Conservation (phyloP, 495 filamentous ascomycete species). For the Echria macrotheca region DNA sequence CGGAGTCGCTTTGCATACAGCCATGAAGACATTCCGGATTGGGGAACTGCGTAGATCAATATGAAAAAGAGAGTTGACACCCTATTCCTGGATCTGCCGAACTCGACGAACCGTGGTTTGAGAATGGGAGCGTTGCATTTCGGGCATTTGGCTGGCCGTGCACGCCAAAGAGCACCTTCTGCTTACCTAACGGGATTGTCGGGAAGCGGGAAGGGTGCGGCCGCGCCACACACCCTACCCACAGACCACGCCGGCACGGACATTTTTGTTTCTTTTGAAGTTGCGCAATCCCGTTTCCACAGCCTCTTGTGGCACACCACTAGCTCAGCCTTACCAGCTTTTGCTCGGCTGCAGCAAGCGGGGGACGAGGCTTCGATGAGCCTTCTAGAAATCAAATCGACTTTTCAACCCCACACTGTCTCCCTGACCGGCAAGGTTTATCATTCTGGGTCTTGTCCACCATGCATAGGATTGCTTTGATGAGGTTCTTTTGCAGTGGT, state of each 20-base stretch:
- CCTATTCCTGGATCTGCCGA: constrained; percentile 15
- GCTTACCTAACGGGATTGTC: constrained; percentile 7
- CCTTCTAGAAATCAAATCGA: constrained; percentile 21
- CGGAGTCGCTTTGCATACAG: constrained; percentile 11
- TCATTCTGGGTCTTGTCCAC: too few relatives aligned
- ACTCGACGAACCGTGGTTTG: constrained; percentile 5
- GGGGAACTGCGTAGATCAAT: not conserved
- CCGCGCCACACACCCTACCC: not conserved
- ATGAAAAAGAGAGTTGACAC: not conserved
- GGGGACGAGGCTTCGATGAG: constrained; percentile 10
- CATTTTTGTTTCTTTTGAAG: constrained; percentile 3
- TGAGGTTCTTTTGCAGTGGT: not conserved
- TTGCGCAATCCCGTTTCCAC: not conserved
- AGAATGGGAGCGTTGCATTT: constrained; percentile 11
- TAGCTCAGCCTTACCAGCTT: constrained; percentile 27
- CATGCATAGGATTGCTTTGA: not conserved
- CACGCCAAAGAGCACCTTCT: not conserved
- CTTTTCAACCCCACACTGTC: constrained; percentile 1
- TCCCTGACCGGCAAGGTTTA: not conserved
- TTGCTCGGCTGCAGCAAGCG: constrained; percentile 18
- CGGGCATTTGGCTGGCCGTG: constrained; percentile 4
- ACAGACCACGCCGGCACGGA: constrained; percentile 5
- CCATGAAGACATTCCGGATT: not conserved
- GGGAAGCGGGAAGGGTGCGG: not conserved
- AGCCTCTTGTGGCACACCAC: constrained; percentile 18